Percentiles rank a stretch among this genome's conserved stretches.
phyloP scores from a whole-genome alignment of 768 basidiomycete species.

The Rhizopogon sp. region DNA sequence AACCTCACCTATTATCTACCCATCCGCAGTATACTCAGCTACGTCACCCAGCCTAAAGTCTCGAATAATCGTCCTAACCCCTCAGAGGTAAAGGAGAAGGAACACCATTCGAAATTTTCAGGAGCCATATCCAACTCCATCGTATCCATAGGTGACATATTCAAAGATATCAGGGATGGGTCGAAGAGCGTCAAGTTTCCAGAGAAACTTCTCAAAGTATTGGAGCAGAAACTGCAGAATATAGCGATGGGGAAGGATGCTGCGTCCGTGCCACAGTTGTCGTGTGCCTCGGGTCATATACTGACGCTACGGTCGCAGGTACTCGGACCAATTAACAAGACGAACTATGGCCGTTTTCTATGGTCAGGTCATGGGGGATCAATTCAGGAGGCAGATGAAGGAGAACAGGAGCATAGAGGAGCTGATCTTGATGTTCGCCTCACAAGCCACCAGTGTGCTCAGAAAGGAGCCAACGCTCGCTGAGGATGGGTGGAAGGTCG shows the following conservation, averaged over 20 bases:
- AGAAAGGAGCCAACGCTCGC: conserved; percentile 84
- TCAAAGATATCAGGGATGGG: conserved; percentile 73
- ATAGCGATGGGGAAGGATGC: conserved; percentile 93
- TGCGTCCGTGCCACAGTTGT: conserved; percentile 49
- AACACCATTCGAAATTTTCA: conserved; percentile 64
- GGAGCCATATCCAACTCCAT: conserved; percentile 53
- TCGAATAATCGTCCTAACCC: conserved; percentile 23
- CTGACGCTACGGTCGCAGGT: conserved; percentile 39
- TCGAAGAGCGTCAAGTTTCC: conserved; percentile 89
- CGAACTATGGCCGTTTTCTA: conserved; percentile 92
- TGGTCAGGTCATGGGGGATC: conserved; percentile 79
- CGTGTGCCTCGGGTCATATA: conserved; percentile 4
- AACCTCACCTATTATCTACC: conserved; percentile 6
- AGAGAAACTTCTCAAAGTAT: conserved; percentile 85
- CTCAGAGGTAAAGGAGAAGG: conserved; percentile 48
- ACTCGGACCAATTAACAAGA: conserved; percentile 85
- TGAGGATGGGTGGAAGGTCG: conserved; percentile 88
- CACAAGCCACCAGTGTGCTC: conserved; percentile 80
- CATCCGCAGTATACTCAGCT: conserved; percentile 56
- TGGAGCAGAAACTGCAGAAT: conserved; percentile 85
- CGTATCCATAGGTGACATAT: conserved; percentile 68
- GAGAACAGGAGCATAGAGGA: conserved; percentile 98
- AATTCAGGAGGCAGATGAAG: conserved; percentile 86
- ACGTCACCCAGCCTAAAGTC: conserved; percentile 62
- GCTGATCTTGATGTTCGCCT: conserved; percentile 93